Base-by-base conservation (phyloP, 768 basidiomycete species). In the Postia placenta region DNA sequence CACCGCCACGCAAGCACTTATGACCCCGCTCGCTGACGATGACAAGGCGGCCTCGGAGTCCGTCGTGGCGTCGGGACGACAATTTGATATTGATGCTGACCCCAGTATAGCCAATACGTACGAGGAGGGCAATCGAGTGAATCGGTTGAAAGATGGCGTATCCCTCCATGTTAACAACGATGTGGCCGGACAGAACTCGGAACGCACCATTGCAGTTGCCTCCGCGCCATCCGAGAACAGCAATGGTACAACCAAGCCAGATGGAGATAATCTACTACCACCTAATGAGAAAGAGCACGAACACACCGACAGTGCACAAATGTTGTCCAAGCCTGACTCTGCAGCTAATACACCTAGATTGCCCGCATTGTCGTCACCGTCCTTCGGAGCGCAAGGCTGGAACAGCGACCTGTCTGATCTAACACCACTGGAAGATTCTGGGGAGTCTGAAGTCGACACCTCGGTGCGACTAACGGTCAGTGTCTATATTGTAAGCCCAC, bases 401-500 rank as follows among this genome's bases (percentile, higher is more conserved):
- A 37, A 39, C 36, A 47, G 36, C 17, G 46, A 47, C 25, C 20
- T 38, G 5, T 64, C 62, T 2, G 62, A 64, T 4, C 47, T 64
- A 23, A 61, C 60, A 3, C 59, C 62, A 2, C 42, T 60, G 2
- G 58, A 57, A 38, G 56, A 56, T 14, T 53, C 53, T n/a, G 54
- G 48, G 35, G 55, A 56, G 35, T 52, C 55, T 3, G 51, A 51
- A 24, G 36, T 56, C 14, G n/a, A n/a, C n/a, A n/a, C n/a, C 30
- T 33, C 30, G 30, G 38, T 39, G 38, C 6, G 9, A 9, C n/a
- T 9, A 9, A 35, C 9, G n/a, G 11, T 35, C 33, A 35, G n/a
- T 9, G 9, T 9, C 33, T 35, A n/a, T 35, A 35, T 35, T 35
- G 9, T 35, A 35, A 35, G 33, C 11, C 33, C 33, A 35, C 33